These are phyloP conservation scores for Hypseocharis bilobata DNA, from an alignment of 441 rosid species.

Conservation along the genomic window DNA sequence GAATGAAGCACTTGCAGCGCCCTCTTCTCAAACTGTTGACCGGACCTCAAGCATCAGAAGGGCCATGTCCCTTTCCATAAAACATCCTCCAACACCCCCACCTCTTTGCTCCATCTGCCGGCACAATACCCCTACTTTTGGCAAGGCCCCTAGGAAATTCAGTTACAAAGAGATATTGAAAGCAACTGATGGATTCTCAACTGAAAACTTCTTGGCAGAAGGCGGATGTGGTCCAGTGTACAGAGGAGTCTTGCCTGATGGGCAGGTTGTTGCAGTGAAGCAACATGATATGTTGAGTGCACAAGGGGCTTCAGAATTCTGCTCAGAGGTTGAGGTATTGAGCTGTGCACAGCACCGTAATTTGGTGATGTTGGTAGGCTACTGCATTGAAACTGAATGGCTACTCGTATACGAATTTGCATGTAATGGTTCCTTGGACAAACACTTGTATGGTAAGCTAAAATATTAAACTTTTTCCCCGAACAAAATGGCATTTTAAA, in stretches of 20 bases:
- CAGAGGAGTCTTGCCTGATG: conserved; percentile 36
- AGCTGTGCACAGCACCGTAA: conserved; percentile 52
- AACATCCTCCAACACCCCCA: conserved; percentile 32
- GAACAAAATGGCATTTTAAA: neutral
- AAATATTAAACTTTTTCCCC: neutral
- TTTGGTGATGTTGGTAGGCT: conserved; percentile 49
- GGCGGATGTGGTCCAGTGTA: conserved; percentile 44
- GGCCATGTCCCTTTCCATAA: conserved; percentile 29
- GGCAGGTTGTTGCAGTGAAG: conserved; percentile 47
- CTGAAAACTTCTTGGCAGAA: conserved; percentile 33
- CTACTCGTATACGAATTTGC: conserved; percentile 45
- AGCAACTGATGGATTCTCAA: conserved; percentile 38
- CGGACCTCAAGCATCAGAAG: conserved; percentile 30
- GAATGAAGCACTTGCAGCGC: conserved; percentile 9
- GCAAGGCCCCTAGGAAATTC: conserved; percentile 40
- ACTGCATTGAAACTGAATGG: conserved; percentile 42
- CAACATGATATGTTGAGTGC: conserved; percentile 31
- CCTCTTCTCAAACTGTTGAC: conserved; percentile 6
- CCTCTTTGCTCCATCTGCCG: conserved; percentile 50
- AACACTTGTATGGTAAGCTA: conserved; percentile 38
- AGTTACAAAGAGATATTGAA: conserved; percentile 29
- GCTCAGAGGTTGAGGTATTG: conserved; percentile 49
- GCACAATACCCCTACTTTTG: conserved; percentile 33
- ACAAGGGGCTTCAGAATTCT: conserved; percentile 43
- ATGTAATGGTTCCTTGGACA: conserved; percentile 47